Percentiles rank a stretch among this genome's conserved stretches.
Evolutionary conservation across 2,329 filamentous ascomycete species (phyloP).

Genomic region (Penicillium sp.): DNA sequence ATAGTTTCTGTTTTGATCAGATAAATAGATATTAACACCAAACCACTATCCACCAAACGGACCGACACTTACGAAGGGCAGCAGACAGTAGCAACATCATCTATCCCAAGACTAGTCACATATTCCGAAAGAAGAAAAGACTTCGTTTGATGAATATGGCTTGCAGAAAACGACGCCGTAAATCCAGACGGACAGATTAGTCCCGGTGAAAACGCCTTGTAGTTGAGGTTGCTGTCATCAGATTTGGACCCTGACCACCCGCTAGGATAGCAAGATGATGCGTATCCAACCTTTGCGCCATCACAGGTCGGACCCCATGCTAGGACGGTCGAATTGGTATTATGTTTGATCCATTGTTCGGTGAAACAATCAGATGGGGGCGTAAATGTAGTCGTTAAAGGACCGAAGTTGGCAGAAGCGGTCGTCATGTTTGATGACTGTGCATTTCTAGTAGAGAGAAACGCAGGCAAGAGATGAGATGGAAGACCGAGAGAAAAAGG

Average conservation of each 20-base stretch:
- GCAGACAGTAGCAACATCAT: slow-evolving; percentile 10
- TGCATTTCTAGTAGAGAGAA: too few species aligned
- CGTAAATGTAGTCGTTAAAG: slow-evolving; percentile 11
- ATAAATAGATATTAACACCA: too few species aligned
- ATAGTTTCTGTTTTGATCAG: not conserved
- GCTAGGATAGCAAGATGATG: slow-evolving; percentile 6
- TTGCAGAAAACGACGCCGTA: not conserved
- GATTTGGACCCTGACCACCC: slow-evolving; percentile 7
- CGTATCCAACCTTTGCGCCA: slow-evolving; percentile 4
- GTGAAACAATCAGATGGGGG: slow-evolving; percentile 2
- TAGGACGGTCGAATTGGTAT: not conserved
- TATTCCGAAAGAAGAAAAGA: slow-evolving; percentile 5
- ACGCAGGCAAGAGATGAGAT: too few species aligned
- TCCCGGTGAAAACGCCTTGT: slow-evolving; percentile 13
- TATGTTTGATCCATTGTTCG: slow-evolving; percentile 9
- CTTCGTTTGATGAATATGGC: not conserved
- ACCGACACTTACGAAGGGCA: slow-evolving; percentile 11
- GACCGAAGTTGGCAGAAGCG: slow-evolving; percentile 10
- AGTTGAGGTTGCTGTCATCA: slow-evolving; percentile 2
- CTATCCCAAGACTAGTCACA: slow-evolving; percentile 2
- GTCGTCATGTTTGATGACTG: slow-evolving; percentile 5
- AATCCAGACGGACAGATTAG: slow-evolving; percentile 10
- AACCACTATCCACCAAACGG: too few species aligned
- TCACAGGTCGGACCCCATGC: slow-evolving; percentile 11
- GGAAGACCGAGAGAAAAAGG: too few species aligned